Base-by-base conservation (phyloP, 2,329 filamentous ascomycete genomes). In the Ophioceras dolichostomum region DNA sequence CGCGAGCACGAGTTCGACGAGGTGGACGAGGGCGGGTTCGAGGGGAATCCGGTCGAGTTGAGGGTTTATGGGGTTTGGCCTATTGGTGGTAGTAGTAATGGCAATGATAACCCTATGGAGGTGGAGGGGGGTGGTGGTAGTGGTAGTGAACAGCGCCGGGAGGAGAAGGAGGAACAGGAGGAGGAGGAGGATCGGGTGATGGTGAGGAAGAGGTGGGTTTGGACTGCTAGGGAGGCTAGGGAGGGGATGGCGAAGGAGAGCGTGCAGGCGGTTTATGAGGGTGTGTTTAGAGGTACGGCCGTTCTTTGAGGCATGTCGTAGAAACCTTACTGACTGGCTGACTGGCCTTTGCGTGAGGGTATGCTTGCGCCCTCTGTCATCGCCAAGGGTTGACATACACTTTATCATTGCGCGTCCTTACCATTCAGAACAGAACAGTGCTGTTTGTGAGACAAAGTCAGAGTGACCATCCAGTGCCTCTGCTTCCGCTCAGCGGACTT, bases 21-120 rank as follows among this genome's bases (percentile, higher is more conserved):
- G 8, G 22, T 22, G 12, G 33, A 27, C 9, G 18, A 12, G 35
- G n/a, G 10, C 18, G 26, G 18, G 14, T n/a, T 16, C 24, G 35
- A 37, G 10, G 26, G 13, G 13, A 8, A 21, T 26, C 39, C 43
- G 10, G 37, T 37, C 12, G 41, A 45, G 34, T 34, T 45, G 31
- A 39, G 36, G 18, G 24, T 45, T 4, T 31, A 38, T 21, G 43
- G 41, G 3, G 38, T 39, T 17, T 45, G 43, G 43, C 34, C 16
- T 26, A 12, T 26, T 12, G 22, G 22, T 7, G 22, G 12, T 26
- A 12, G 12, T 26, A 12, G 12, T 26, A 12, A 26, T 26, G 22
- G 22, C 7, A 12, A 26, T 26, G 22, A n/a, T n/a, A n/a, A n/a
- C n/a, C n/a, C n/a, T n/a, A n/a, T n/a, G n/a, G n/a, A n/a, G n/a